These are phyloP conservation scores for Pseudogymnoascus sp. DNA, from an alignment of 2,329 filamentous ascomycete genomes.

Conservation along the genomic window DNA sequence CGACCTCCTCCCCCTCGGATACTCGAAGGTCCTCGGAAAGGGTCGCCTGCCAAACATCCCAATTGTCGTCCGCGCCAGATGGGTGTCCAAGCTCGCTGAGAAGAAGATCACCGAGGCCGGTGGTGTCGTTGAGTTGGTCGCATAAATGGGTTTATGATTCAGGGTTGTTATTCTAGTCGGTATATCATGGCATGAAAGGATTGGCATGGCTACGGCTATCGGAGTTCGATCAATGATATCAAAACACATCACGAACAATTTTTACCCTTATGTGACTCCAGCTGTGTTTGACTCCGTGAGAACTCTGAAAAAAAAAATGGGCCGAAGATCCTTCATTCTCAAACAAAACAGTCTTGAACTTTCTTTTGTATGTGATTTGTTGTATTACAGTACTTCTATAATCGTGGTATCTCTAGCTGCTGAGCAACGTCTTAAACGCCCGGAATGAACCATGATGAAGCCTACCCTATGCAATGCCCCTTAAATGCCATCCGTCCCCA, in stretches of 20 bases:
- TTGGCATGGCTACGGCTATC: constrained; percentile 16
- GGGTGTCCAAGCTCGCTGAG: constrained; percentile 94
- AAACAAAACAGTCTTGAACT: not conserved
- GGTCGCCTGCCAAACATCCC: constrained; percentile 89
- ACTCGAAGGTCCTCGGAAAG: constrained; percentile 98
- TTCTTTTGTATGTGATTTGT: not conserved
- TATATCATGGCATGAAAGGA: constrained; percentile 16
- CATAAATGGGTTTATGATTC: constrained; percentile 46
- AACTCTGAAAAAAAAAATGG: no score
- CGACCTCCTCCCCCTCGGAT: constrained; percentile 94
- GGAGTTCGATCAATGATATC: constrained; percentile 9
- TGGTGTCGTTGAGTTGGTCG: constrained; percentile 91
- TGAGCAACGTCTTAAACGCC: constrained; percentile 16
- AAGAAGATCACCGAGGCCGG: constrained; percentile 98
- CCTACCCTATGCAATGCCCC: constrained; percentile 4
- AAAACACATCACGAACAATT: constrained; percentile 9
- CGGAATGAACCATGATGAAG: not conserved
- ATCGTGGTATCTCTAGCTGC: constrained; percentile 12
- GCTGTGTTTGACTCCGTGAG: not conserved
- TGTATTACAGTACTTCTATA: constrained; percentile 5
- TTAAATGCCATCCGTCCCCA: constrained; percentile 11
- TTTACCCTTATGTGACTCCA: not conserved
- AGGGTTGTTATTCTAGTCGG: constrained; percentile 11
- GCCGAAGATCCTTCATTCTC: not conserved
- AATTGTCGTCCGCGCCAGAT: constrained; percentile 88